Conservation (phyloP, 2,329 filamentous ascomycete species). For the Colletotrichum higginsianum region DNA sequence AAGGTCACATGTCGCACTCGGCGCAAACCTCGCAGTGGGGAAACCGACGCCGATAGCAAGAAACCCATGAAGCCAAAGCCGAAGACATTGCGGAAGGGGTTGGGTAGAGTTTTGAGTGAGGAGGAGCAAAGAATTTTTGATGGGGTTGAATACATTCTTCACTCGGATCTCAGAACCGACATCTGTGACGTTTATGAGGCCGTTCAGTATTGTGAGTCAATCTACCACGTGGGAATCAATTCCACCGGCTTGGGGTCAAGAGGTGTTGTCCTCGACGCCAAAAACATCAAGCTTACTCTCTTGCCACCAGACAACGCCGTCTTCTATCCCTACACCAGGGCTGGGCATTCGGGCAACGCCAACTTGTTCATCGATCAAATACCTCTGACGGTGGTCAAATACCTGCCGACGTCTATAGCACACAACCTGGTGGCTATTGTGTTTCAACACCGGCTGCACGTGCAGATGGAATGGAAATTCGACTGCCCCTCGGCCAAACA, state of each 20-base stretch:
- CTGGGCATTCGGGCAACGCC: constrained; percentile 41
- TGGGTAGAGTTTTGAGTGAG: neutral
- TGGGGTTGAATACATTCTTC: constrained; percentile 13
- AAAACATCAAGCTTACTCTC: neutral
- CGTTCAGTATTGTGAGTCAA: constrained; percentile 41
- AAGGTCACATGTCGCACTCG: constrained; percentile 51
- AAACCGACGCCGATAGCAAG: neutral
- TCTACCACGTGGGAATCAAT: neutral
- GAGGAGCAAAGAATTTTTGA: neutral
- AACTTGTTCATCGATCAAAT: constrained; percentile 48
- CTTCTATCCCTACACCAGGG: constrained; percentile 45
- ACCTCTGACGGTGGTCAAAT: constrained; percentile 38
- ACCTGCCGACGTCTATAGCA: constrained; percentile 24
- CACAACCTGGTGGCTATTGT: constrained; percentile 37
- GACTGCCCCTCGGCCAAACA: constrained; percentile 26
- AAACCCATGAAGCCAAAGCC: neutral
- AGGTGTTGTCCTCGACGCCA: no score
- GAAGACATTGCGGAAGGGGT: neutral
- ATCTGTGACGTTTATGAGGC: constrained; percentile 38
- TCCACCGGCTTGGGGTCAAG: neutral
- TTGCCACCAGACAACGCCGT: constrained; percentile 32
- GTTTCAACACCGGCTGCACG: constrained; percentile 36
- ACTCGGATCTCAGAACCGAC: constrained; percentile 32
- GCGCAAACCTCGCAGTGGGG: constrained; percentile 19
- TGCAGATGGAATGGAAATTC: constrained; percentile 32